These are phyloP conservation scores for Bryum argenteum DNA, from an alignment of 225 moss, liverwort and hornwort genomes.

Conservation along the genomic window DNA sequence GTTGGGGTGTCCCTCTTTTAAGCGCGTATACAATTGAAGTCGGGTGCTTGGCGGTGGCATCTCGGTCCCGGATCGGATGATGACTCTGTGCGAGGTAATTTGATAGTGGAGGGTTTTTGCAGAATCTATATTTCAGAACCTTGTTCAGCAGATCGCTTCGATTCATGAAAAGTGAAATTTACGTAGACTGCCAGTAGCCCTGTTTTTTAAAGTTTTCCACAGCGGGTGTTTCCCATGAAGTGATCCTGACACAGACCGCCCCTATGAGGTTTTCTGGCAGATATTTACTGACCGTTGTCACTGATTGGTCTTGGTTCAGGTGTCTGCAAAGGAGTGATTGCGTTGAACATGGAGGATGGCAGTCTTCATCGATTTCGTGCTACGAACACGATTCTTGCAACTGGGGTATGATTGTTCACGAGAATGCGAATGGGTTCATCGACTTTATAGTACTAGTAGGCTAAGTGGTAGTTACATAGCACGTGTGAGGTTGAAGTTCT, in stretches of 20 bases:
- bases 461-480: not conserved
- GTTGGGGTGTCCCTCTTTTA: slow-evolving; percentile 64
- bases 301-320: slow-evolving; percentile 42
- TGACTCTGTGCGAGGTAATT: slow-evolving; percentile 72
- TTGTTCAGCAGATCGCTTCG: not conserved
- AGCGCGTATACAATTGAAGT: slow-evolving; percentile 85
- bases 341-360: slow-evolving; percentile 98
- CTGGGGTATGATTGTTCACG: slow-evolving; percentile 57
- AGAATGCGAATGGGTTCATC: not conserved
- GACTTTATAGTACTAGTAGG: not conserved
- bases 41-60: slow-evolving; percentile 90
- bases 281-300: slow-evolving; percentile 3
- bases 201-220: not conserved
- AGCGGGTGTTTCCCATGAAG: not conserved
- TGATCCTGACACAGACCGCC: not conserved
- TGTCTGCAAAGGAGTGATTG: slow-evolving; percentile 88
- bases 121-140: not conserved
- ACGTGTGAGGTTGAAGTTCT: not conserved
- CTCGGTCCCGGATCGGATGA: slow-evolving; percentile 75
- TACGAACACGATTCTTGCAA: slow-evolving; percentile 82
- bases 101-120: slow-evolving; percentile 2
- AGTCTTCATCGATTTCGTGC: slow-evolving; percentile 88
- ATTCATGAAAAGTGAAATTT: not conserved
- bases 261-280: not conserved
- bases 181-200: not conserved